Evolutionary conservation across 2,329 filamentous ascomycete genomes (phyloP), one percentile per base, ranked within the genome.

Genomic region (Periconia digitata): DNA sequence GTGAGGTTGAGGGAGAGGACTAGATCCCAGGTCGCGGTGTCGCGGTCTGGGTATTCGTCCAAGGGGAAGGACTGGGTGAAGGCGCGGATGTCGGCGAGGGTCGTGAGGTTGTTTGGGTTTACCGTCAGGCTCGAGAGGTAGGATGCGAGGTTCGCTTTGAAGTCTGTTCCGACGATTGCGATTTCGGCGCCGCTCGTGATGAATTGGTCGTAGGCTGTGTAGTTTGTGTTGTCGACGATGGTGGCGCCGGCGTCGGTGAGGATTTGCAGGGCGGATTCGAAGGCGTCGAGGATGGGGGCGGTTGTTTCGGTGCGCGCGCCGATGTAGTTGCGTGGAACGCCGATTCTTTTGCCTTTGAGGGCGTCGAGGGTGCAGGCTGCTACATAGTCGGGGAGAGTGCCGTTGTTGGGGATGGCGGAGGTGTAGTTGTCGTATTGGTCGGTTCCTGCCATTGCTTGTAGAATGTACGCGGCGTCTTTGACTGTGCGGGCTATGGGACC

Each of bases 31-130:
- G 74, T 34, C 0, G 50, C 69, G 0, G 83, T 86, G 66, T 87
- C 75, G n/a, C 83, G 76, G 40, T 75, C 68, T 0, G 85, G 85
- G 55, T 79, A 88, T n/a, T 79, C 75, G 58, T 89, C 85, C 0
- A 66, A 64, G 0, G 75, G 63, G 42, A 74, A 79, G 0, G 56
- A 53, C 23, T 81, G 80, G 0, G 84, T 87, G 55, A 84, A 86
- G 24, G 72, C 70, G 1, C 73, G 72, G 3, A 85, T 67, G 10
- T 83, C 78, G 1, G 69, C 70, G 0, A 88, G 70, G 16, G 67
- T 70, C 8, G 70, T 72, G 40, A 89, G 70, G 45, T 77, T 74
- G 49, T 81, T 72, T 0, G 84, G 84, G 58, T 88, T 89, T 56
- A 66, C 70, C 1, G 71, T 74, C 3, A 89, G 73, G 46, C 79